A percentile compares a stretch with the other conserved stretches of the same genome.
Conservation (phyloP, 1,284 basidiomycete genomes). For the Fomitiporia mediterranea region DNA sequence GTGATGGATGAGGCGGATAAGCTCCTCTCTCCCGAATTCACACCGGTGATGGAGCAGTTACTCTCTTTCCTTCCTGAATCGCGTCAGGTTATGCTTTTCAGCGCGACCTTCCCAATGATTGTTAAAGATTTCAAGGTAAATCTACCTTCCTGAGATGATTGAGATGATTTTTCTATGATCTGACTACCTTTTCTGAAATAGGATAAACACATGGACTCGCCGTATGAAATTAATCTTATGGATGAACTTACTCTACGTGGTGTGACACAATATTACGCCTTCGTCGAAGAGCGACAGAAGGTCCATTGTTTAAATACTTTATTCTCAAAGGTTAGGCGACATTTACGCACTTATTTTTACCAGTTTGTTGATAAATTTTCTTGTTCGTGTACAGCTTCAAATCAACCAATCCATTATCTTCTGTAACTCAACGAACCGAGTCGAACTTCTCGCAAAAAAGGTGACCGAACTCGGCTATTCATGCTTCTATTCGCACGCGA, state of each 20-base stretch:
- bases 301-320: slow-evolving; percentile 98
- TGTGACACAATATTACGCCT: slow-evolving; percentile 99
- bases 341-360: not conserved
- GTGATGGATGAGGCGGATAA: slow-evolving; percentile 99
- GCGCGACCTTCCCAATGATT: slow-evolving; percentile 97
- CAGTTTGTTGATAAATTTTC: slow-evolving; percentile 4
- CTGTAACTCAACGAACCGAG: slow-evolving; percentile 99
- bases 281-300: slow-evolving; percentile 98
- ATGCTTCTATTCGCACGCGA: slow-evolving; percentile 99
- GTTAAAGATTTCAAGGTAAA: slow-evolving; percentile 97
- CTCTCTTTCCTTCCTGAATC: slow-evolving; percentile 81
- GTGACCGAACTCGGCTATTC: slow-evolving; percentile 99
- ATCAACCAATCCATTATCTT: slow-evolving; percentile 99
- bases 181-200: slow-evolving; percentile 30
- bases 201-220: slow-evolving; percentile 97
- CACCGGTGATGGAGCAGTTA: slow-evolving; percentile 97
- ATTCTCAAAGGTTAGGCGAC: slow-evolving; percentile 77
- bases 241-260: slow-evolving; percentile 98
- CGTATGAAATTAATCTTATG: slow-evolving; percentile 99
- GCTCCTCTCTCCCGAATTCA: slow-evolving; percentile 95
- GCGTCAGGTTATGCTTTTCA: slow-evolving; percentile 98
- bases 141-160: slow-evolving; percentile 22
- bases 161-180: slow-evolving; percentile 16
- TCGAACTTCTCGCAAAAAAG: slow-evolving; percentile 98
- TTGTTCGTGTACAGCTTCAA: slow-evolving; percentile 67